Evolutionary conservation across 768 basidiomycete genomes (phyloP), one percentile per base, ranked within the genome.

Genomic region (Suillus bovinus): DNA sequence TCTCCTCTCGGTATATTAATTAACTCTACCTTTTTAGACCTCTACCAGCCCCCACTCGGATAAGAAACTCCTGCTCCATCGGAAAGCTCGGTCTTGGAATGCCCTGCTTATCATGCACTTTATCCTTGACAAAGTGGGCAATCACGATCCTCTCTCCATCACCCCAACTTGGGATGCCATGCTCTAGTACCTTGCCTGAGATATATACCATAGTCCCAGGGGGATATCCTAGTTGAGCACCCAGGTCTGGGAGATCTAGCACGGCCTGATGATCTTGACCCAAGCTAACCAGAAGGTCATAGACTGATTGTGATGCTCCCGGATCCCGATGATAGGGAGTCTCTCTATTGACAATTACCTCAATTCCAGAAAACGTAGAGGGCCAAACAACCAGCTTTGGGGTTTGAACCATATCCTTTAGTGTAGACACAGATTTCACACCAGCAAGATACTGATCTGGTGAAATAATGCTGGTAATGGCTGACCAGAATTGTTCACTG

Each of bases 311-410:
- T 0, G 61, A 55, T 17, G 38, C 42, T 8, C 41, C 47, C 6
- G n/a, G 20, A 50, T 62, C 61, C 4, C 9, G 16, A 22, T 58
- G 57, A 6, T 10, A 3, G 24, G 56, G 61, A 1, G 29, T 62
- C 20, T 39, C 9, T 42, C 39, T 13, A 20, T 63, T 63, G 58
- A 57, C 34, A 22, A 63, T 63, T 8, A 63, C 36, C 17, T 59
- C 49, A 3, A 59, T 50, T 29, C 57, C 61, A 39, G 58, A 52
- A 54, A 47, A 63, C 7, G 7, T 3, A 7, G 47, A 63, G 17
- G 58, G 57, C 61, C 61, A 63, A 3, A 42, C 42, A 44, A 24
- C 27, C 17, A 9, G 54, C 2, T 50, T 9, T 29, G 4, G 4
- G 16, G 27, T 50, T 1, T 10, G 16, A 29, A 50, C 49, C 17